Evolutionary conservation across 164 flowering plant genomes (phyloP).

Genomic region (Santalum album): DNA sequence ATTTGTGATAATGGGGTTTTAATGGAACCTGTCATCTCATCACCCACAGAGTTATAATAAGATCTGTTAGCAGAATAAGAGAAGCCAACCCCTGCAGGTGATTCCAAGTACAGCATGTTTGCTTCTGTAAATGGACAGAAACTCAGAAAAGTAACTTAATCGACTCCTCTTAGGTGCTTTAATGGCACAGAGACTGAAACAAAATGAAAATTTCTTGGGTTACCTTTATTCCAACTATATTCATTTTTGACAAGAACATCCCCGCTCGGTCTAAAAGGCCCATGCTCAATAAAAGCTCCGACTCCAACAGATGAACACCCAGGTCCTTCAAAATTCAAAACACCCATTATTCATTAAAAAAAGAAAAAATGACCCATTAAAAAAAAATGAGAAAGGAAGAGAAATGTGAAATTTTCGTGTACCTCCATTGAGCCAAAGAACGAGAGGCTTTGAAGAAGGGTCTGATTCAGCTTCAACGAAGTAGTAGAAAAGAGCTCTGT

Average conservation of each 20-base stretch:
- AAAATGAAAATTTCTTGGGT: no score
- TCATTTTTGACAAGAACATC: not conserved
- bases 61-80: not conserved
- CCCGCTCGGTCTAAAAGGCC: conserved; percentile 2
- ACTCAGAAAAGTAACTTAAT: no score
- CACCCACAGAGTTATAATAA: not conserved
- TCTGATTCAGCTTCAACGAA: not conserved
- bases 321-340: not conserved
- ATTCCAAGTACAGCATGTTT: not conserved
- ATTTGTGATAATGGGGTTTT: no score
- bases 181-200: no score
- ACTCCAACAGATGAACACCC: not conserved
- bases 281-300: not conserved
- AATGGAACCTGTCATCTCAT: conserved; percentile 1
- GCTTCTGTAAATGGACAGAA: not conserved
- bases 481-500: not conserved
- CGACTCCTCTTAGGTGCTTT: no score
- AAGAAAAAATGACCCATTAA: not conserved
- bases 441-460: not conserved
- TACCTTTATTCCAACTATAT: conserved; percentile 3
- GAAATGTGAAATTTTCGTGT: not conserved
- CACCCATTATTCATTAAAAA: not conserved
- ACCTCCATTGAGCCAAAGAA: conserved; percentile 1
- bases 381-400: not conserved
- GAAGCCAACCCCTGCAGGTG: not conserved